Conservation (phyloP, 2,329 filamentous ascomycete genomes). For the Pochonia chlamydosporia region DNA sequence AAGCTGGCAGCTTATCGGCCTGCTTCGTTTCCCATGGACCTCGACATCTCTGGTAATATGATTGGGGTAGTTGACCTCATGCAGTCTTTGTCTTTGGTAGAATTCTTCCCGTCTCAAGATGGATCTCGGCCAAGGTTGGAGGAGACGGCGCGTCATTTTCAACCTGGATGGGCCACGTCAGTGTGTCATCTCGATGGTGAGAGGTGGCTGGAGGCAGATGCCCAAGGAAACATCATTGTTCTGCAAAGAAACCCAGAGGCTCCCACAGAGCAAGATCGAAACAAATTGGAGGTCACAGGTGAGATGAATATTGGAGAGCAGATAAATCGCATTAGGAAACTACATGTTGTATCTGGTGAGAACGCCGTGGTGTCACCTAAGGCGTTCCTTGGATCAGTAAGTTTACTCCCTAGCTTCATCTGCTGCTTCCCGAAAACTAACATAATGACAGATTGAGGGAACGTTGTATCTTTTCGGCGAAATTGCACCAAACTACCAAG, state of each 20-base stretch:
- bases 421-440: slow-evolving; percentile 17
- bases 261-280: slow-evolving; percentile 67
- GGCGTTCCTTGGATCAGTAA: slow-evolving; percentile 84
- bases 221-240: slow-evolving; percentile 81
- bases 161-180: slow-evolving; percentile 77
- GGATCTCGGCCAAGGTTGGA: slow-evolving; percentile 57
- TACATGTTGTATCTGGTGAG: slow-evolving; percentile 60
- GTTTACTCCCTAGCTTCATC: slow-evolving; percentile 19
- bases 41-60: slow-evolving; percentile 65
- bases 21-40: slow-evolving; percentile 75
- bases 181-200: slow-evolving; percentile 66
- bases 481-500: slow-evolving; percentile 65
- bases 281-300: slow-evolving; percentile 64
- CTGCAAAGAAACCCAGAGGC: slow-evolving; percentile 68
- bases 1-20: slow-evolving; percentile 75
- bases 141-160: slow-evolving; percentile 75
- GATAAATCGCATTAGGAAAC: slow-evolving; percentile 78
- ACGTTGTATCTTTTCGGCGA: slow-evolving; percentile 84
- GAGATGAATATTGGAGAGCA: slow-evolving; percentile 88
- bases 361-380: slow-evolving; percentile 68
- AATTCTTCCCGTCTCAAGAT: slow-evolving; percentile 56
- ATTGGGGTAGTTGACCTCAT: slow-evolving; percentile 89
- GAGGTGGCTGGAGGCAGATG: slow-evolving; percentile 77
- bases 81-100: slow-evolving; percentile 79
- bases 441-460: slow-evolving; percentile 65